Evolutionary conservation across 2,329 filamentous ascomycete species (phyloP).

Genomic region (Xylaria sp.): DNA sequence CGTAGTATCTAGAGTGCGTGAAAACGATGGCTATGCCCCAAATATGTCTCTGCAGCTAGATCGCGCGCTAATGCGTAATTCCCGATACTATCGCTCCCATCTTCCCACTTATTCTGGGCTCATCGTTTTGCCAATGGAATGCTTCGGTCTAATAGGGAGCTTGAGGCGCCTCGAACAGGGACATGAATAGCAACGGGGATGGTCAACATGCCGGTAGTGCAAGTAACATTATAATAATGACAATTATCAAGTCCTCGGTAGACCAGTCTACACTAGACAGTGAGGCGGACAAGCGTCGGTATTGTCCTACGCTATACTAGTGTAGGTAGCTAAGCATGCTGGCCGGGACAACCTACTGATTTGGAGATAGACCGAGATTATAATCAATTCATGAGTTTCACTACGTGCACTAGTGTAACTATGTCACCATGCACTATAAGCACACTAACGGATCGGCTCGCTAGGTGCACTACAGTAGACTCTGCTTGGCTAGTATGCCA

Average conservation of each 20-base stretch:
- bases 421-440: not conserved
- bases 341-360: no score
- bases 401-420: not conserved
- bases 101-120: constrained; percentile 5
- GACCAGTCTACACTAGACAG: not conserved
- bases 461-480: not conserved
- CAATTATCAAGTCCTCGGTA: not conserved
- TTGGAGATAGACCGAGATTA: no score
- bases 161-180: not conserved
- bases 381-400: not conserved
- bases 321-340: not conserved
- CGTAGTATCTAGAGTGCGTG: not conserved
- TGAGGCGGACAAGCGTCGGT: not conserved
- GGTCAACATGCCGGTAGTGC: not conserved
- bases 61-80: constrained; percentile 17
- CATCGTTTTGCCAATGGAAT: constrained; percentile 13
- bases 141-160: constrained; percentile 20
- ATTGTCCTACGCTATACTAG: no score
- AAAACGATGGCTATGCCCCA: not conserved
- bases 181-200: not conserved
- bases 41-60: constrained; percentile 14
- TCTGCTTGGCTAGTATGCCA: constrained; percentile 1
- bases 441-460: constrained; percentile 14
- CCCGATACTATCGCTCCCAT: not conserved
- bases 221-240: not conserved